These are phyloP conservation scores for Didymosphaeria variabile DNA, from an alignment of 2,329 filamentous ascomycete genomes.

Conservation along the genomic window DNA sequence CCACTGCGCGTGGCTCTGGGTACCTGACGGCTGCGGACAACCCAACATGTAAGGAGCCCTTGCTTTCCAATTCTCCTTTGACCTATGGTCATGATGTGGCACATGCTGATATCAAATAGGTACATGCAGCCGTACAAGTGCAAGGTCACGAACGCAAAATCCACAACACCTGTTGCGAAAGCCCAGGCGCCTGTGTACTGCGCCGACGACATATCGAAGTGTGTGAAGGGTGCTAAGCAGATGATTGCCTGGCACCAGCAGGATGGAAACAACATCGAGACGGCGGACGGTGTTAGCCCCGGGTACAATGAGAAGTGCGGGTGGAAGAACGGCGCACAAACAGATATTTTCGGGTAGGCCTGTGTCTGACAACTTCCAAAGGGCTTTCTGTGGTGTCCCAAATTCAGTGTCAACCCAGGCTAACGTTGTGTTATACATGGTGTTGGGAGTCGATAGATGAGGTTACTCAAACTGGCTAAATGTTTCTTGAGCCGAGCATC, in stretches of 20 bases:
- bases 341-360: slow-evolving; percentile 33
- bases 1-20: slow-evolving; percentile 55
- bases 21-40: slow-evolving; percentile 50
- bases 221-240: slow-evolving; percentile 60
- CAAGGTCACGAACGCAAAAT: slow-evolving; percentile 56
- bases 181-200: slow-evolving; percentile 57
- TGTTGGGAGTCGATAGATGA: background rate
- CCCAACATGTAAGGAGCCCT: slow-evolving; percentile 45
- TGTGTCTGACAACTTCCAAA: slow-evolving; percentile 1
- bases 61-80: background rate
- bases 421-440: background rate
- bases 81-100: background rate
- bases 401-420: background rate
- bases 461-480: background rate
- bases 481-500: background rate
- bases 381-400: too few species aligned
- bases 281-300: slow-evolving; percentile 23
- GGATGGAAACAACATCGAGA: slow-evolving; percentile 37
- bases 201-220: slow-evolving; percentile 52
- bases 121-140: slow-evolving; percentile 63
- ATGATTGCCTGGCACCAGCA: slow-evolving; percentile 59
- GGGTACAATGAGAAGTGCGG: slow-evolving; percentile 39
- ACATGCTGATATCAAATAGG: slow-evolving; percentile 19
- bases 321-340: slow-evolving; percentile 35
- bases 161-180: slow-evolving; percentile 52